Conservation (phyloP, 805 yeast genomes). For the Wickerhamiella lipophila region DNA sequence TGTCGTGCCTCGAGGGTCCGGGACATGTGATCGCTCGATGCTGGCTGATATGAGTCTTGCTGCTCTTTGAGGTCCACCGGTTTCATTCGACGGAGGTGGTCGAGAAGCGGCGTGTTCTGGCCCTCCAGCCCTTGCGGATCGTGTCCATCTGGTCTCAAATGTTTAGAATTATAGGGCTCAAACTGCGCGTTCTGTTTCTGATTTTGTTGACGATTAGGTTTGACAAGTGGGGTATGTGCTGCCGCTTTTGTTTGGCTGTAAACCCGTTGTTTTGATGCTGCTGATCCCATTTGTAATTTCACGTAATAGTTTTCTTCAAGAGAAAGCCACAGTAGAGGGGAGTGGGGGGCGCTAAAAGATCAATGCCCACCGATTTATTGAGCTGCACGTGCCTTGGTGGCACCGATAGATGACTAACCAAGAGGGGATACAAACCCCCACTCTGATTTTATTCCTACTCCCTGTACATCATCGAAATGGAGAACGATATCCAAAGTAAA, state of each 20-base stretch:
- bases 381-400: conserved; percentile 4
- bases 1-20: conserved; percentile 20
- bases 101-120: conserved; percentile 1
- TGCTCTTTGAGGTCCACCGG: not conserved
- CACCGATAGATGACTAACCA: conserved; percentile 2
- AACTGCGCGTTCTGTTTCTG: not conserved
- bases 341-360: not conserved
- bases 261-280: conserved; percentile 9
- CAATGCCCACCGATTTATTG: not conserved
- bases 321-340: not conserved
- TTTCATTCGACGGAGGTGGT: conserved; percentile 1
- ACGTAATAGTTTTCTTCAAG: not conserved
- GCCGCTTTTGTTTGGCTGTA: not conserved
- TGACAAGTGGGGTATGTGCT: not conserved
- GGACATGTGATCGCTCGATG: conserved; percentile 19
- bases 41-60: conserved; percentile 14
- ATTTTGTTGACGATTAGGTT: not conserved
- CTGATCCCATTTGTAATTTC: conserved; percentile 8
- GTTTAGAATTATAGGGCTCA: not conserved
- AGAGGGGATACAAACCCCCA: conserved; percentile 1
- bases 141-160: conserved; percentile 31
- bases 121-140: conserved; percentile 15
- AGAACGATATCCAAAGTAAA: not conserved
- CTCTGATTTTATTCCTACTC: not conserved
- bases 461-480: not conserved